Evolutionary conservation across 2,329 filamentous ascomycete species (phyloP).

Genomic region (Cryphonectria parasitica): DNA sequence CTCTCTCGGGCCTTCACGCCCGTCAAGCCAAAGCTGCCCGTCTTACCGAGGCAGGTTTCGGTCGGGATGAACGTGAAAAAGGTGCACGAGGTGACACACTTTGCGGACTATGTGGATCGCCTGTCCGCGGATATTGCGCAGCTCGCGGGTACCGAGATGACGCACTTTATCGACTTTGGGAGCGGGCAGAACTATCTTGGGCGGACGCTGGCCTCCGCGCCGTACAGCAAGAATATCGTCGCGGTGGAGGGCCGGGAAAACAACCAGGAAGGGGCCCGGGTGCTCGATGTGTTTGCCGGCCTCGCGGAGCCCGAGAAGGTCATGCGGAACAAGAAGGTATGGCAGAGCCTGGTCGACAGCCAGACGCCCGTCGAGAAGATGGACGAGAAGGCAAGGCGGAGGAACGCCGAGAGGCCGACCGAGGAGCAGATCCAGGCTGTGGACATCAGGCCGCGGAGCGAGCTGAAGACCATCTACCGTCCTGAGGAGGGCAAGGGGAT

Average conservation of each 20-base stretch:
- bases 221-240: conserved; percentile 85
- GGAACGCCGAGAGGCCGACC: conserved; percentile 37
- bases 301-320: conserved; percentile 73
- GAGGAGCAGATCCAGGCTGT: conserved; percentile 38
- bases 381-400: conserved; percentile 45
- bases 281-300: conserved; percentile 81
- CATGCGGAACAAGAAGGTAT: conserved; percentile 83
- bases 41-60: conserved; percentile 71
- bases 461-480: conserved; percentile 56
- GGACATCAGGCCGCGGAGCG: conserved; percentile 56
- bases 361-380: conserved; percentile 47
- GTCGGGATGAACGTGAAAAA: conserved; percentile 98
- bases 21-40: conserved; percentile 50
- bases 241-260: conserved; percentile 87
- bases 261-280: conserved; percentile 84
- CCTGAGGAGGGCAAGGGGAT: conserved; percentile 66
- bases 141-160: conserved; percentile 63
- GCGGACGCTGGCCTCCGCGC: conserved; percentile 79
- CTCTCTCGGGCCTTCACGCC: conserved; percentile 65
- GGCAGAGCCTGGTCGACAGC: conserved; percentile 55
- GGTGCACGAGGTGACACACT: conserved; percentile 88
- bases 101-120: conserved; percentile 79
- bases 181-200: conserved; percentile 97
- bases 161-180: conserved; percentile 93
- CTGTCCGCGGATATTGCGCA: conserved; percentile 62